These are phyloP conservation scores for Eimeria tenella DNA, from an alignment of 169 alveolate genomes.

Conservation along the genomic window DNA sequence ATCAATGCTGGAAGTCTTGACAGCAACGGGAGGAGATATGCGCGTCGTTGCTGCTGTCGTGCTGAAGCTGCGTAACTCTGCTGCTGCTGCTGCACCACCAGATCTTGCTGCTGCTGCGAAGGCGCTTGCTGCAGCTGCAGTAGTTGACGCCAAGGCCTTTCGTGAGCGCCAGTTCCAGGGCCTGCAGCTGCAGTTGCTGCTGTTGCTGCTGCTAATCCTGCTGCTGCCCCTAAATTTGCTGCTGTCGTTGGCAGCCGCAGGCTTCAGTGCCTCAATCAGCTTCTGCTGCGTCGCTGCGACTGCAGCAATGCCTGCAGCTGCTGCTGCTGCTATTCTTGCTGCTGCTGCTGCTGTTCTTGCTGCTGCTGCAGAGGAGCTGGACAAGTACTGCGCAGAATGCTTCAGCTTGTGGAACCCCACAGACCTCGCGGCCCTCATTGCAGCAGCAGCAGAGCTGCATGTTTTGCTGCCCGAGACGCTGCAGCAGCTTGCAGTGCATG, in stretches of 20 bases:
- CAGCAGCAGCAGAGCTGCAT: constrained; percentile 29
- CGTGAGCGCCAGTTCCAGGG: not conserved
- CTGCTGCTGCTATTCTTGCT: not conserved
- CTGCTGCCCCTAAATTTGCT: not conserved
- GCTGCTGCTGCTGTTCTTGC: constrained; percentile 23
- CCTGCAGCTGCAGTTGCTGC: not conserved
- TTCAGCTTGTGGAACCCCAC: constrained; percentile 41
- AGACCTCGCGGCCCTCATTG: constrained; percentile 2
- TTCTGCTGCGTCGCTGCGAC: not conserved
- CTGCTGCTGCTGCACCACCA: constrained; percentile 46
- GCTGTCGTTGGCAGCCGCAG: not conserved
- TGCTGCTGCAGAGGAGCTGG: constrained; percentile 45
- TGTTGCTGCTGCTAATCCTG: not conserved
- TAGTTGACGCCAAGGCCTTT: constrained; percentile 15
- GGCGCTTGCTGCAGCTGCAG: constrained; percentile 48
- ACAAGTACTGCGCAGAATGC: constrained; percentile 18
- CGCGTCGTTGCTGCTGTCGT: constrained; percentile 36
- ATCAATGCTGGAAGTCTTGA: not conserved
- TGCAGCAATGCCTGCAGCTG: not conserved
- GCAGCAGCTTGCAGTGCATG: constrained; percentile 64
- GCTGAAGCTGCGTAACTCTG: constrained; percentile 47
- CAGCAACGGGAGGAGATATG: not conserved
- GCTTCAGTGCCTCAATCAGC: not conserved
- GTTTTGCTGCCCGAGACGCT: constrained; percentile 5
- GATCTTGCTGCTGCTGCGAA: constrained; percentile 38